Evolutionary conservation across 331 rosid genomes (phyloP).

Genomic region (Malus hybrid): DNA sequence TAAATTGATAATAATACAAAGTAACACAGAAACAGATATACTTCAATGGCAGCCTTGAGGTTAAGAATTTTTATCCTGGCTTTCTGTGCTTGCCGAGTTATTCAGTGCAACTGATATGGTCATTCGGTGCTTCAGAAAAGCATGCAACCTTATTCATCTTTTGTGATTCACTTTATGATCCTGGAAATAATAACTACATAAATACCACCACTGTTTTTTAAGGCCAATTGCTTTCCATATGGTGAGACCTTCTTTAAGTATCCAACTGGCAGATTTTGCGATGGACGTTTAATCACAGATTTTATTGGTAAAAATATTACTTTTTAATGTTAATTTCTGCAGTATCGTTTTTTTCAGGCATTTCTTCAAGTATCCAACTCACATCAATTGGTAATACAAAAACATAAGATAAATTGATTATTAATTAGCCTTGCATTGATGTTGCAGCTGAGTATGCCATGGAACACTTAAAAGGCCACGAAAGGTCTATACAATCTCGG

Average conservation of each 20-base stretch:
- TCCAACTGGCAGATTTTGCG: not conserved
- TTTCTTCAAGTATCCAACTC: too few relatives aligned
- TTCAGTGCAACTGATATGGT: not conserved
- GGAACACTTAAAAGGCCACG: too few relatives aligned
- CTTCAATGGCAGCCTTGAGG: not conserved
- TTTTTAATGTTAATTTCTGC: too few relatives aligned
- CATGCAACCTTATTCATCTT: not conserved
- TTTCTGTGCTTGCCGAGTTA: not conserved
- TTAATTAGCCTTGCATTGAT: too few relatives aligned
- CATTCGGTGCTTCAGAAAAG: not conserved
- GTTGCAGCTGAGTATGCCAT: too few relatives aligned
- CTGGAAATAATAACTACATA: slow-evolving; percentile 35
- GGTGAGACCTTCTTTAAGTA: slow-evolving; percentile 20
- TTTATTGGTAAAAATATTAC: not conserved
- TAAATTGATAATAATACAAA: not conserved
- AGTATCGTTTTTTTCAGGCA: too few relatives aligned
- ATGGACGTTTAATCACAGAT: slow-evolving; percentile 3
- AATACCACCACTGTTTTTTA: slow-evolving; percentile 14
- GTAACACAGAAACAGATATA: not conserved
- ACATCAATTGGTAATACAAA: too few relatives aligned
- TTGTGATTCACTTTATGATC: slow-evolving; percentile 13
- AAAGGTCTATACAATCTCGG: too few relatives aligned
- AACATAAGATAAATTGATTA: too few relatives aligned
- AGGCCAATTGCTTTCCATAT: slow-evolving; percentile 8
- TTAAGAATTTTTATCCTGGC: not conserved